These are phyloP conservation scores for Telopea speciosissima DNA, from an alignment of 177 flowering plant genomes.

Conservation along the genomic window DNA sequence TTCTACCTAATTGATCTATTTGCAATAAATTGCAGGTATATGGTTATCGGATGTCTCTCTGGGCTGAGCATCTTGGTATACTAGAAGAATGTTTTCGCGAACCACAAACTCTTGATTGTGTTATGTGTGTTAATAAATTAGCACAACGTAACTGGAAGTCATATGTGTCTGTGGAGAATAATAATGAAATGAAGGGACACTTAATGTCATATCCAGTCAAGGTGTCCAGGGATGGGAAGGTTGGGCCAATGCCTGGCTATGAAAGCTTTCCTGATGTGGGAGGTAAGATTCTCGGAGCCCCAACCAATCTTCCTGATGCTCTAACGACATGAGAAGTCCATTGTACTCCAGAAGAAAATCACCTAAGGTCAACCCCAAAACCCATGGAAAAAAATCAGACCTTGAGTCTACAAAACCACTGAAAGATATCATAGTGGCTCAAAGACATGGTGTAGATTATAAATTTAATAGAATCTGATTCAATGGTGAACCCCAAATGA, in stretches of 20 bases:
- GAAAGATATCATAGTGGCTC: background rate
- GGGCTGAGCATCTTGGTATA: conserved; percentile 62
- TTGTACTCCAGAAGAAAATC: background rate
- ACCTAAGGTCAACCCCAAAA: background rate
- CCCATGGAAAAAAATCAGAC: background rate
- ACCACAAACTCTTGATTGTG: conserved; percentile 44
- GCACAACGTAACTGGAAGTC: conserved; percentile 46
- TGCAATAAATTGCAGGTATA: conserved; percentile 29
- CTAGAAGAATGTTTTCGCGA: conserved; percentile 40
- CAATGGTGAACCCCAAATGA: background rate
- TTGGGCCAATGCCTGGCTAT: conserved; percentile 41
- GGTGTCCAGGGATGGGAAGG: conserved; percentile 41
- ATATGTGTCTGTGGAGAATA: conserved; percentile 29
- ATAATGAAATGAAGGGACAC: conserved; percentile 48
- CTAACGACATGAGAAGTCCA: conserved; percentile 45
- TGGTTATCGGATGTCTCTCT: conserved; percentile 68
- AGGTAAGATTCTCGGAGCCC: conserved; percentile 67
- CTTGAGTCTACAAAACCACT: background rate
- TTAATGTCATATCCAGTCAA: conserved; percentile 56
- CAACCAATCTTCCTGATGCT: conserved; percentile 67
- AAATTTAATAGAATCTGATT: background rate
- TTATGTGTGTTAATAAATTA: conserved; percentile 40
- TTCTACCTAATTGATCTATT: background rate
- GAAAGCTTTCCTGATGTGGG: conserved; percentile 81
- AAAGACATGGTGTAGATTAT: background rate